phyloP scores from a whole-genome alignment of 345 rosid species.

The Moricandia moricandioides region DNA sequence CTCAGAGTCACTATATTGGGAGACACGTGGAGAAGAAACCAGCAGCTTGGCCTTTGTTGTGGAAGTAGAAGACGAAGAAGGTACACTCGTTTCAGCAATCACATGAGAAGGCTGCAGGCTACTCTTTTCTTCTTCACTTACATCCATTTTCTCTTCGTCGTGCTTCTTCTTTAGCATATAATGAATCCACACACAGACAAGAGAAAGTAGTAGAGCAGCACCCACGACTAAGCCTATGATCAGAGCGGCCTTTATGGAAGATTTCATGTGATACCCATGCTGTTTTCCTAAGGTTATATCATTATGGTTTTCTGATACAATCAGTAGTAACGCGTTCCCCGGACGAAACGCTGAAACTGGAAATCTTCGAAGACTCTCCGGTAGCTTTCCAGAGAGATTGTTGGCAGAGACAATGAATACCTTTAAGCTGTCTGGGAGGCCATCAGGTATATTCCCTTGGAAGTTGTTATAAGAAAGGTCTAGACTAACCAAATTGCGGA shows the following conservation, averaged over 20 bases:
- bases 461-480: slow-evolving; percentile 67
- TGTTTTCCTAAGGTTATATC: slow-evolving; percentile 31
- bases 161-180: slow-evolving; percentile 34
- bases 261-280: slow-evolving; percentile 43
- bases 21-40: slow-evolving; percentile 45
- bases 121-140: slow-evolving; percentile 40
- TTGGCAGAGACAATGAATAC: slow-evolving; percentile 64
- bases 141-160: slow-evolving; percentile 19
- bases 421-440: slow-evolving; percentile 58
- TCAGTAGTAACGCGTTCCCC: slow-evolving; percentile 67
- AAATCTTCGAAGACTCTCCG: slow-evolving; percentile 59
- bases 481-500: slow-evolving; percentile 52
- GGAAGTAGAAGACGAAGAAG: slow-evolving; percentile 45
- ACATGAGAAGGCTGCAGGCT: slow-evolving; percentile 17
- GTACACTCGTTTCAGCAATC: slow-evolving; percentile 35
- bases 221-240: slow-evolving; percentile 61
- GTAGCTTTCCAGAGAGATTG: slow-evolving; percentile 75
- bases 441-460: slow-evolving; percentile 64
- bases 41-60: slow-evolving; percentile 42
- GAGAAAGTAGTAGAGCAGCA: slow-evolving; percentile 43
- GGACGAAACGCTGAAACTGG: slow-evolving; percentile 87
- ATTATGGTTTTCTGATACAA: slow-evolving; percentile 44
- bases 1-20: slow-evolving; percentile 43
- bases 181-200: slow-evolving; percentile 45
- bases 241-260: slow-evolving; percentile 47